Evolutionary conservation across 345 rosid genomes (phyloP).

Genomic region (Cochlearia excelsa): DNA sequence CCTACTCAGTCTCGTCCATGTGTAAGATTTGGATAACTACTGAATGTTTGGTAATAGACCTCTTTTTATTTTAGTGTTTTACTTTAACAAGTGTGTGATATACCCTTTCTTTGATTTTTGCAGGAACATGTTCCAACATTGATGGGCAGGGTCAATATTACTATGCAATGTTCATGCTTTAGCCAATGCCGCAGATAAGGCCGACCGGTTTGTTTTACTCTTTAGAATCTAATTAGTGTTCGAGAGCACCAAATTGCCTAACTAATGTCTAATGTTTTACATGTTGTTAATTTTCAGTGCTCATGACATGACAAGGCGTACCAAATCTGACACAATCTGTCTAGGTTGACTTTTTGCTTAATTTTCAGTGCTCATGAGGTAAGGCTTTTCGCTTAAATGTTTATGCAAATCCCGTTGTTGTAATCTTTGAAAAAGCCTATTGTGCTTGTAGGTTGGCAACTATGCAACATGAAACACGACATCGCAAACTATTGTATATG

Average conservation of each 20-base stretch:
- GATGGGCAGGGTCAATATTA: slow-evolving; percentile 75
- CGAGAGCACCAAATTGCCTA: no score
- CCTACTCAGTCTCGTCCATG: no score
- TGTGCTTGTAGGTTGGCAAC: slow-evolving; percentile 82
- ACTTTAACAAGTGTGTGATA: no score
- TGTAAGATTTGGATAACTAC: no score
- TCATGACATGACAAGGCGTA: slow-evolving; percentile 87
- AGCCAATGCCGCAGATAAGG: slow-evolving; percentile 89
- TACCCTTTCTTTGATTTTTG: slow-evolving; percentile 5
- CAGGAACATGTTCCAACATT: slow-evolving; percentile 86
- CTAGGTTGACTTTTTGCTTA: slow-evolving; percentile 52
- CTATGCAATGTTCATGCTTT: slow-evolving; percentile 77
- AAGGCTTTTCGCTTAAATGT: slow-evolving; percentile 27
- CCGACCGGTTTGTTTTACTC: slow-evolving; percentile 63
- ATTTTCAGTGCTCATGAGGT: slow-evolving; percentile 51
- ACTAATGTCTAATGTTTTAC: no score
- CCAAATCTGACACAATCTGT: slow-evolving; percentile 91
- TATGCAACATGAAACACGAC: slow-evolving; percentile 62
- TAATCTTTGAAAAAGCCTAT: slow-evolving; percentile 6
- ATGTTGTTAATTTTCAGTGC: slow-evolving; percentile 55
- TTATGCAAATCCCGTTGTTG: slow-evolving; percentile 15
- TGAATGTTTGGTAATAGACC: no score
- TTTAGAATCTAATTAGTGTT: no score
- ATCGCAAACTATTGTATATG: slow-evolving; percentile 91
- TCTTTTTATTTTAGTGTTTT: no score